Evolutionary conservation across 163 green algal species (phyloP), one percentile per base, ranked within the genome.

Genomic region (Prototheca wickerhamii): DNA sequence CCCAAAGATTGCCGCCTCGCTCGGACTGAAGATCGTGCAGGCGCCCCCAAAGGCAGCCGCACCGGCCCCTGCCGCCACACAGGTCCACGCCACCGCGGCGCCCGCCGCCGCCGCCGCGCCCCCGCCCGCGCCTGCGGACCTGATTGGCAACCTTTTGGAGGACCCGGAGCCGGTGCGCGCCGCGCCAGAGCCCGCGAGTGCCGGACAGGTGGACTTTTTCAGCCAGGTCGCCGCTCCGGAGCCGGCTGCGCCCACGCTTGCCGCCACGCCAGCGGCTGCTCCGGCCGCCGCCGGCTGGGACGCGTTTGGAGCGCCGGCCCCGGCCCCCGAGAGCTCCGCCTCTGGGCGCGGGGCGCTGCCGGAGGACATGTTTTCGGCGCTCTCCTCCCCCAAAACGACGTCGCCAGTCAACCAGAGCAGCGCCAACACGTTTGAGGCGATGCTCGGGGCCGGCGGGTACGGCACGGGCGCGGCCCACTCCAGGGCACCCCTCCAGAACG

Each of bases 1-100:
- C 64, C 82, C 87, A 5, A 80, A 80, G 21, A 91, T 94, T 35
- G 79, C 79, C 15, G 82, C 82, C 3, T 82, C 83, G 10, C 82
- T 93, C 56, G 76, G 75, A 1, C 60, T 75, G 2, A 68, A 70
- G 30, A 30, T 71, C 17, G 55, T 28, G 49, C 32, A 26, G 42
- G 3, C 7, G 61, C 61, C 33, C 37, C 33, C 34, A 34, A 21
- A 37, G 28, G 54, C 23, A 31, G 49, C 51, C 6, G 4, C 51
- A 58, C 42, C 28, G n/a, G n/a, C n/a, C n/a, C n/a, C 61, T 51
- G 44, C 37, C 4, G 53, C 49, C 55, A 37, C 58, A 21, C 28
- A 51, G 26, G 46, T 26, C 42, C 32, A 67, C 53, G 58, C 33
- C 25, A 4, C 32, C 4, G 30, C 28, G 21, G 57, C 60, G 20